Conservation (phyloP, 768 basidiomycete genomes). For the Exsudoporus frostii region DNA sequence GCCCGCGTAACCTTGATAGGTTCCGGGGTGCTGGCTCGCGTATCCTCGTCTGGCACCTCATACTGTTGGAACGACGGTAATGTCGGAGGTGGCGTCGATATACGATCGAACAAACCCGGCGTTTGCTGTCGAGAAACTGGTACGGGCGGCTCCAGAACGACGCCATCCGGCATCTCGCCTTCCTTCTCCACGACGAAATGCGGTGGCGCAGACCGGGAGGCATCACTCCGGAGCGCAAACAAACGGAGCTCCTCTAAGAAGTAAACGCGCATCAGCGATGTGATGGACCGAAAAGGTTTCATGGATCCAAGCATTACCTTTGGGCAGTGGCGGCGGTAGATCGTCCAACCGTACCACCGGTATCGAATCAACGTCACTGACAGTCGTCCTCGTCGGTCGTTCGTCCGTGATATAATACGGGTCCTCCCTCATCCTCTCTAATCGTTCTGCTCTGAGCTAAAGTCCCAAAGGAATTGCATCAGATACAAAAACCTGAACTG, state of each 20-base stretch:
- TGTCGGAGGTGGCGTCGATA: conserved; percentile 36
- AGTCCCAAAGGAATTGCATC: conserved; percentile 6
- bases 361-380: conserved; percentile 83
- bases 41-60: conserved; percentile 43
- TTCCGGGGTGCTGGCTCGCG: conserved; percentile 57
- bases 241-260: conserved; percentile 36
- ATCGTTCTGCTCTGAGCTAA: conserved; percentile 72
- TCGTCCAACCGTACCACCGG: conserved; percentile 84
- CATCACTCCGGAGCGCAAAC: conserved; percentile 43
- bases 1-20: conserved; percentile 72
- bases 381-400: conserved; percentile 34
- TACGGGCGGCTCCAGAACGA: conserved; percentile 18
- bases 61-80: conserved; percentile 49
- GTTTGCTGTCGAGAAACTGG: conserved; percentile 27
- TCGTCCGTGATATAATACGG: conserved; percentile 88
- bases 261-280: conserved; percentile 22
- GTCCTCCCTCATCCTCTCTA: conserved; percentile 77
- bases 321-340: conserved; percentile 48
- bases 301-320: conserved; percentile 22
- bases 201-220: conserved; percentile 40
- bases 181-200: conserved; percentile 66
- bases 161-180: conserved; percentile 85
- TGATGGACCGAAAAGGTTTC: neutral
- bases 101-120: conserved; percentile 28
- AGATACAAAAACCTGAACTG: neutral